Conservation (phyloP, 768 basidiomycete genomes). For the Suillus spraguei region DNA sequence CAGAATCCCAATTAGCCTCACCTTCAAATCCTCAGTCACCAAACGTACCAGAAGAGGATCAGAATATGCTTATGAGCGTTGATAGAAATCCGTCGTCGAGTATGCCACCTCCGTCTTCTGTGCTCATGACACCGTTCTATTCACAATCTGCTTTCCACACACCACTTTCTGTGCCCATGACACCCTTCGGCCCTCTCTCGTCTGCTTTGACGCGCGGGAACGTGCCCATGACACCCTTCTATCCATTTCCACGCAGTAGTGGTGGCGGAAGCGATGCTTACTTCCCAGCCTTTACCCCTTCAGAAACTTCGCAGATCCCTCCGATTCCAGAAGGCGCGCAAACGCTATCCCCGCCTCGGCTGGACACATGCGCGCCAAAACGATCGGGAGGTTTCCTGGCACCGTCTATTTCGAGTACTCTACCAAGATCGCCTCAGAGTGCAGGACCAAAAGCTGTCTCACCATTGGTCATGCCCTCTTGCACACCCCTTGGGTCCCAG, state of each 20-base stretch:
- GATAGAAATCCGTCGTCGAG: not conserved
- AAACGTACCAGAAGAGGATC: not conserved
- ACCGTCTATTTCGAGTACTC: not conserved
- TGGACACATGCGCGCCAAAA: not conserved
- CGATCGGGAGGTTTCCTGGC: constrained; percentile 2
- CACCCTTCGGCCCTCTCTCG: constrained; percentile 4
- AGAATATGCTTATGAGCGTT: not conserved
- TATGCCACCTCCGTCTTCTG: not conserved
- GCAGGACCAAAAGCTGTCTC: not conserved
- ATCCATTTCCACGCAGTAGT: not conserved
- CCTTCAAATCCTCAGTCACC: not conserved
- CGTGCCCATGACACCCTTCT: not conserved
- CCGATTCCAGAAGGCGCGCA: not conserved
- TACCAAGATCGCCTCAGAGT: not conserved
- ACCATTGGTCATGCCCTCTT: not conserved
- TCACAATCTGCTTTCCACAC: not conserved
- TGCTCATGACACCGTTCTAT: not conserved
- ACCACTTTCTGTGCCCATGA: constrained; percentile 1
- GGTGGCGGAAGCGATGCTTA: not conserved
- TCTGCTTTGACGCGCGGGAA: not conserved
- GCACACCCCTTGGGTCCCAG: not conserved
- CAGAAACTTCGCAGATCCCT: not conserved
- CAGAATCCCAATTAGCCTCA: not conserved
- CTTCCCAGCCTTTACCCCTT: not conserved
- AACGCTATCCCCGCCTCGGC: not conserved